A percentile compares a stretch with the other conserved stretches of the same genome.
Conservation (phyloP, 768 basidiomycete species). For the Postia placenta region DNA sequence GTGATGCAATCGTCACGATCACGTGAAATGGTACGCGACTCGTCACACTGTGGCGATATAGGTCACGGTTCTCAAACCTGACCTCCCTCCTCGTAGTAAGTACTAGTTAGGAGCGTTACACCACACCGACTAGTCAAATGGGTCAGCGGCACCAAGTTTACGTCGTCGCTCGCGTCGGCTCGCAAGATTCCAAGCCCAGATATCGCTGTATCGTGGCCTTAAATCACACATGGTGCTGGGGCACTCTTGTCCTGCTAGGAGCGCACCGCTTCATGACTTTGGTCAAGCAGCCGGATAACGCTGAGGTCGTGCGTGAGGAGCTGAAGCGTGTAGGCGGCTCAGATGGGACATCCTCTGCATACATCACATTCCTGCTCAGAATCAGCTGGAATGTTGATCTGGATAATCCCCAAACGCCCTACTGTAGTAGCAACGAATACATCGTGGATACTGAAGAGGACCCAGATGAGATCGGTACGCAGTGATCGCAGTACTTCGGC, state of each 20-base stretch:
- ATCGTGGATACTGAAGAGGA: background rate
- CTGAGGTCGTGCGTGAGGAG: constrained; percentile 30
- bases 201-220: background rate
- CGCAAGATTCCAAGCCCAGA: background rate
- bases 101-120: too few species aligned
- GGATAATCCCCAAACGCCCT: background rate
- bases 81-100: background rate
- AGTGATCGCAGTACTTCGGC: background rate
- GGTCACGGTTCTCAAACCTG: background rate
- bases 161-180: background rate
- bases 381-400: background rate
- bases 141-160: constrained; percentile 1
- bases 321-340: constrained; percentile 24
- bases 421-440: background rate
- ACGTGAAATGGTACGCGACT: background rate
- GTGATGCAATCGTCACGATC: background rate
- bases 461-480: background rate
- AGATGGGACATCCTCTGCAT: background rate
- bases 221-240: background rate
- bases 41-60: background rate
- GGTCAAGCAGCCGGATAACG: constrained; percentile 30
- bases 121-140: background rate
- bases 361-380: background rate
- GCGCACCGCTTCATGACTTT: constrained; percentile 29
- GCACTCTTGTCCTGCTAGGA: constrained; percentile 7